A percentile compares a stretch with the other conserved stretches of the same genome.
phyloP scores from a whole-genome alignment of 805 yeast genomes.

The Candida morakotiae region DNA sequence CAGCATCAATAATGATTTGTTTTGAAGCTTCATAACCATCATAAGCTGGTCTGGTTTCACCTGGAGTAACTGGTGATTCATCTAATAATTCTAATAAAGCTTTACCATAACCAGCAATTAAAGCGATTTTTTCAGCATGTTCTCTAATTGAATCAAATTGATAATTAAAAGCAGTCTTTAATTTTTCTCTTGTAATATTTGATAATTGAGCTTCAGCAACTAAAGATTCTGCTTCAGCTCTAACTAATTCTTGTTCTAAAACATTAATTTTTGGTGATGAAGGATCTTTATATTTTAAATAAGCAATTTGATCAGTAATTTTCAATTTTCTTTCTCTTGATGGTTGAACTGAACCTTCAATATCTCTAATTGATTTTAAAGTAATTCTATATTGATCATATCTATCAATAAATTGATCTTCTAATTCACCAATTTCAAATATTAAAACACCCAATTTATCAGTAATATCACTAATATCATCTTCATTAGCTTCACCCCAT shows the following conservation, averaged over 20 bases:
- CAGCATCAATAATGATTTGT: conserved; percentile 96
- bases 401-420: conserved; percentile 96
- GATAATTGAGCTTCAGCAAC: conserved; percentile 99
- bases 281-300: conserved; percentile 97
- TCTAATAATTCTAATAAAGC: conserved; percentile 93
- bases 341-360: conserved; percentile 97
- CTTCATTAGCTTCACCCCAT: conserved; percentile 99
- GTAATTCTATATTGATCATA: conserved; percentile 98
- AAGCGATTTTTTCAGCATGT: conserved; percentile 91
- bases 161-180: conserved; percentile 95
- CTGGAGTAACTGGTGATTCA: conserved; percentile 97
- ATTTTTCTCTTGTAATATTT: conserved; percentile 95
- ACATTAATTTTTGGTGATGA: conserved; percentile 93
- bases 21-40: conserved; percentile 98
- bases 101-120: conserved; percentile 98
- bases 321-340: conserved; percentile 97
- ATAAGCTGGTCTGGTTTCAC: conserved; percentile 97
- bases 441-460: conserved; percentile 95
- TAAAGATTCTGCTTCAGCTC: conserved; percentile 98
- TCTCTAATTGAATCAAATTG: conserved; percentile 95
- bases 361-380: conserved; percentile 89
- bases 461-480: conserved; percentile 93
- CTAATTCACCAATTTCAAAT: conserved; percentile 95
- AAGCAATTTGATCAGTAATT: conserved; percentile 96
- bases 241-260: conserved; percentile 95